Evolutionary conservation across 305 asterid genomes (phyloP), one percentile per base, ranked within the genome.

Genomic region (Fraxinus floribunda): DNA sequence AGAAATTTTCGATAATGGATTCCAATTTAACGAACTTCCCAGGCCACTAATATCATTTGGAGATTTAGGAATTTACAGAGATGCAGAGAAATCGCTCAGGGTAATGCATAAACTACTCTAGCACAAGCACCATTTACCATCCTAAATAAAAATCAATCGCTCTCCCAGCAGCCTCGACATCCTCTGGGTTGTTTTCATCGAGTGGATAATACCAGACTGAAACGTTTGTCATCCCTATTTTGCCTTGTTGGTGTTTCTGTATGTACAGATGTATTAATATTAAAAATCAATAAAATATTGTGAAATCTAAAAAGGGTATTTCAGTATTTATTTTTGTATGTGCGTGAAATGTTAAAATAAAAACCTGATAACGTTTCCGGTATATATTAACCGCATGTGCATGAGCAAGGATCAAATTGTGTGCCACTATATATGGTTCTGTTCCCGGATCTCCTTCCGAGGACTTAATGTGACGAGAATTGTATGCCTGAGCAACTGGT

Each of bases 371-470:
- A 2, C 38, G 5, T 36, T 41, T 75, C 24, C 64, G 38, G 20
- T 81, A 86, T 4, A 75, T 44, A 1, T 81, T 75, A 0, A 81
- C 85, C 0, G 87, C 85, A 0, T 16, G 16, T 7, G 89, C 89
- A 68, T 86, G 86, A 49, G 89, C 80, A 73, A 83, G 83, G 57
- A 83, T 44, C 75, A 86, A 73, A 46, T 86, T 24, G 55, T 86
- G 89, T 7, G 84, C 83, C 44, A 75, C 85, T 2, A 8, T 49
- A 20, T 86, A 86, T 11, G 89, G 89, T 52, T 83, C 88, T 7
- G 74, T 80, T 1, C 22, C 55, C 0, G 1, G 5, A 0, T 44
- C 16, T 44, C n/a, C 5, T 44, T 44, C 0, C 15, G 4, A 0
- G 52, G 52, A 41, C 0, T 13, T 2, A 44, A 44, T 15, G 3